Base-by-base conservation (phyloP, 257 asterid genomes). In the Nicotiana paniculata region DNA sequence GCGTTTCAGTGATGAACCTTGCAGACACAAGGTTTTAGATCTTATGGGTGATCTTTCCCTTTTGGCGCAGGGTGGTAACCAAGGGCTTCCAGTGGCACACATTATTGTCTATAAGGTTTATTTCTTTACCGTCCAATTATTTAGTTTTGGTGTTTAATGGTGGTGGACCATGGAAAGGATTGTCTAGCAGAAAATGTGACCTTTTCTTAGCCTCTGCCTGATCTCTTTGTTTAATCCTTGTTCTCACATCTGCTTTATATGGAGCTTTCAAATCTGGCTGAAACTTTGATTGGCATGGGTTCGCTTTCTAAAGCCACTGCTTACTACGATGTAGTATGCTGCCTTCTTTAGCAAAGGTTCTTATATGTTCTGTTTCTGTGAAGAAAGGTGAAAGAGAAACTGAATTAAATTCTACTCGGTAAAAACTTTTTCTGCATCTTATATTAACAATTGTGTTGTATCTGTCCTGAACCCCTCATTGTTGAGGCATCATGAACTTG, bases 21-120 rank as follows among this genome's bases (percentile, higher is more conserved):
- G 99, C 86, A 91, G 99, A 81, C 99, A 96, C 85, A 96, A 96
- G 91, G 93, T 91, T 83, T 88, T 96, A 83, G 99, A 96, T 91
- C 93, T 96, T 85, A 94, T 96, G 82, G 99, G 99, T 43, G 99
- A 96, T 80, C 77, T 96, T 77, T 96, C 99, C 81, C 97, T 96
- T 86, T 89, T 96, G 81, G 98, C 97, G 82, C 84, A 85, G 79
- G 88, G 87, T 82, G 98, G 99, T 61, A 92, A 85, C 89, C 99
- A 94, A 83, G 99, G 99, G 80, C 91, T 96, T 87, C 89, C 88
- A 39, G 91, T 94, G 86, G 97, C 97, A 80, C 95, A 90, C 82
- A 84, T 93, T 39, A 64, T 94, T 89, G 97, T 91, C 76, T 96
- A 91, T 88, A 96, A 96, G 97, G 97, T 91, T 16, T 2, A 58